Evolutionary conservation across 441 rosid species (phyloP), one percentile per base, ranked within the genome.

Genomic region (Jatropha multifida): DNA sequence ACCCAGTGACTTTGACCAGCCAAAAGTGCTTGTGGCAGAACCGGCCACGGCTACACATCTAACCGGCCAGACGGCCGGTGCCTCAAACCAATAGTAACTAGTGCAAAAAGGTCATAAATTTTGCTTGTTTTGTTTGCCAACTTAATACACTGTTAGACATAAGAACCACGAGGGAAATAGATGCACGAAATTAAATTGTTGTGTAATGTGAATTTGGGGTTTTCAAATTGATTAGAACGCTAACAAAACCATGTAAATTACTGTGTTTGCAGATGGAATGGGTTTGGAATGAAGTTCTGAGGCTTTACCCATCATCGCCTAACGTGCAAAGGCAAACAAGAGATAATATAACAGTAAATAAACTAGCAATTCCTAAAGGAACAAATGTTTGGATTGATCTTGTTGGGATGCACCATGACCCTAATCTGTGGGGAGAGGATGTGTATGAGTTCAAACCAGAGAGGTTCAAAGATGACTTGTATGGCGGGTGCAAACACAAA

Each of bases 321-420:
- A 96, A 96, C 55, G 97, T 84, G 26, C 99, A 96, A 62, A 83
- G 99, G 64, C 98, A 96, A 83, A 87, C 90, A 0, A 81, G 94
- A 26, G 90, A 80, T 77, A 93, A 96, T 59, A 90, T 90, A 7
- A 76, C 55, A 41, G 99, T 93, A 0, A 81, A 81, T 38, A 88
- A 79, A 1, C 75, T 83, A 4, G 82, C 86, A 41, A 86, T 96
- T 37, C 99, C 98, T 0, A 80, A 79, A 8, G 97, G 97, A 6
- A 86, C 98, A 38, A 96, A 96, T 81, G 88, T 96, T 74, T 93
- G 97, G 98, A 92, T 96, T 52, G 99, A 96, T 67, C 83, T 93
- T 2, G 93, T 96, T n/a, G 88, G 88, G 1, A 91, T 96, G 96
- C 94, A 96, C 90, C 99, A 96, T 23, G 98, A 94, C 77, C 84